These are phyloP conservation scores for Gaeumannomyces sp. DNA, from an alignment of 2,329 filamentous ascomycete genomes.

Conservation along the genomic window DNA sequence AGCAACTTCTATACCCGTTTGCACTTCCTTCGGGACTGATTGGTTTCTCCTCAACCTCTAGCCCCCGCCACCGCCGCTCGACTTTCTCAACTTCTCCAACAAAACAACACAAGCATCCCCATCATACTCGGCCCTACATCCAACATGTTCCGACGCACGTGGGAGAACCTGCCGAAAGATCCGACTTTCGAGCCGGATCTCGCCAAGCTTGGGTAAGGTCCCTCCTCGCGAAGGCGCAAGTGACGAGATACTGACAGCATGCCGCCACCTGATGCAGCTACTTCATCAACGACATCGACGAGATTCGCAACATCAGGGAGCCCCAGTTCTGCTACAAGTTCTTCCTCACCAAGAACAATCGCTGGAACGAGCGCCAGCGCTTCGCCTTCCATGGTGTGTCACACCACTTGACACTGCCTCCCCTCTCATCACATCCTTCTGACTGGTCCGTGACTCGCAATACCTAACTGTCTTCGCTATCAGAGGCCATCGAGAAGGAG, in stretches of 20 bases:
- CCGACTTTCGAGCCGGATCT: slow-evolving; percentile 60
- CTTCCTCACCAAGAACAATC: slow-evolving; percentile 65
- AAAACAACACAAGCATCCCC: not conserved
- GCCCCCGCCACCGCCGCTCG: no score
- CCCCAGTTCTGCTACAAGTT: slow-evolving; percentile 68
- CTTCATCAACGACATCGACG: slow-evolving; percentile 69
- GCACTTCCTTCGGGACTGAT: not conserved
- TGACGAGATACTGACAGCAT: not conserved
- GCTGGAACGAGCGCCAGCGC: slow-evolving; percentile 69
- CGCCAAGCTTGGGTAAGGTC: slow-evolving; percentile 61
- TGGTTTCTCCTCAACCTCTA: not conserved
- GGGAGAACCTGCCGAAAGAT: slow-evolving; percentile 65
- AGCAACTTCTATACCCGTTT: not conserved
- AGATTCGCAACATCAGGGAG: slow-evolving; percentile 64
- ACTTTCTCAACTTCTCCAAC: not conserved
- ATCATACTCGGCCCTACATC: not conserved
- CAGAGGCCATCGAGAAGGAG: slow-evolving; percentile 57
- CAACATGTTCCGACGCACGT: slow-evolving; percentile 70
- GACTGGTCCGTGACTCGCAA: not conserved
- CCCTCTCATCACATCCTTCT: not conserved
- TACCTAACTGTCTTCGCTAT: not conserved
- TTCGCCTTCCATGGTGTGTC: slow-evolving; percentile 67
- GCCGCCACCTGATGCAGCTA: slow-evolving; percentile 47
- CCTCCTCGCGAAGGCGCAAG: not conserved
- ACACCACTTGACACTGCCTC: no score